Evolutionary conservation across 768 basidiomycete genomes (phyloP).

Genomic region (Lentinus tigrinus): DNA sequence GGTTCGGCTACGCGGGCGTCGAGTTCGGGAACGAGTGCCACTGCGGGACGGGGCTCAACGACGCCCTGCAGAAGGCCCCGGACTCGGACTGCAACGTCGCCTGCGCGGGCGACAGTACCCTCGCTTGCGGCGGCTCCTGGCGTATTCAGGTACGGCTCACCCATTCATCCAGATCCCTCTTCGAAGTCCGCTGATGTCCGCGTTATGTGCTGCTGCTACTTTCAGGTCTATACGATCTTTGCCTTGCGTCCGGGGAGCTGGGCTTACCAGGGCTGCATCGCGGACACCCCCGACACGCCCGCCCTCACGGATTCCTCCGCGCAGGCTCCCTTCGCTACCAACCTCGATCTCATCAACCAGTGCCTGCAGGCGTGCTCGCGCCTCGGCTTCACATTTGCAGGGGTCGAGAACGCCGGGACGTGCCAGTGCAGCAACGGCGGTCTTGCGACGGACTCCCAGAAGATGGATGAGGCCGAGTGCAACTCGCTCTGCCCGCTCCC

Average conservation of each 20-base stretch:
- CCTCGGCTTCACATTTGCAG: constrained; percentile 10
- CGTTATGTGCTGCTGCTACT: too few relatives aligned
- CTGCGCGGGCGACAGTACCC: constrained; percentile 13
- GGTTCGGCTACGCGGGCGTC: constrained; percentile 24
- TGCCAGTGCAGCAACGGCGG: constrained; percentile 16
- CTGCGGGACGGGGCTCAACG: constrained; percentile 21
- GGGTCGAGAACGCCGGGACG: constrained; percentile 11
- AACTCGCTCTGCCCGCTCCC: constrained; percentile 12
- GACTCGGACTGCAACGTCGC: constrained; percentile 20
- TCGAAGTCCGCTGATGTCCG: background rate
- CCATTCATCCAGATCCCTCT: background rate
- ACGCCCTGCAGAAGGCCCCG: constrained; percentile 9
- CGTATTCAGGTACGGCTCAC: constrained; percentile 16
- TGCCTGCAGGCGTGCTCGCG: constrained; percentile 11
- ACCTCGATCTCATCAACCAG: constrained; percentile 10
- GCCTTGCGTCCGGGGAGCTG: constrained; percentile 15
- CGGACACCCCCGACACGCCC: constrained; percentile 11
- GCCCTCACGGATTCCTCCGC: constrained; percentile 4
- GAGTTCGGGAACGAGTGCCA: constrained; percentile 27
- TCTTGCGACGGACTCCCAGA: background rate
- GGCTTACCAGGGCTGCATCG: constrained; percentile 11
- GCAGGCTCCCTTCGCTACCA: constrained; percentile 5
- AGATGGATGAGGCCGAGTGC: constrained; percentile 5
- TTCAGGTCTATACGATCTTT: constrained; percentile 13
- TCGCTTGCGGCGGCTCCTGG: constrained; percentile 22